Conservation (phyloP, 768 basidiomycete species). For the Mycena floridula region DNA sequence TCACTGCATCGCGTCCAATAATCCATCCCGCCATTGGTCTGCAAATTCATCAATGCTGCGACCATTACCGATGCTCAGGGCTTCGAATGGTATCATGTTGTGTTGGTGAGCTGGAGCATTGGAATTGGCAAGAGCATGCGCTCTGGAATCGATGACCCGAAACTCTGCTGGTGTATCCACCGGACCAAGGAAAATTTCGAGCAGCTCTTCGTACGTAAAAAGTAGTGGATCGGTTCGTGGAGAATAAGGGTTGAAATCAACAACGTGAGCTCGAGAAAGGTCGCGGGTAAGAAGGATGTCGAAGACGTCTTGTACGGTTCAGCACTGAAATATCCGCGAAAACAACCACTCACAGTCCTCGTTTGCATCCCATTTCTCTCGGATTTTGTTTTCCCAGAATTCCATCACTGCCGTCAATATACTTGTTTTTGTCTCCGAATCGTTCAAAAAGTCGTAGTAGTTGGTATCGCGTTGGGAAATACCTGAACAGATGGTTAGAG, state of each 20-base stretch:
- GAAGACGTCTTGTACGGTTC: slow-evolving; percentile 55
- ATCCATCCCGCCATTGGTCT: slow-evolving; percentile 51
- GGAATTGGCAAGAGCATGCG: slow-evolving; percentile 60
- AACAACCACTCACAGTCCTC: slow-evolving; percentile 56
- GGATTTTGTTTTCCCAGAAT: slow-evolving; percentile 70
- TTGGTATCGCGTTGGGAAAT: slow-evolving; percentile 87
- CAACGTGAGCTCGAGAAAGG: slow-evolving; percentile 65
- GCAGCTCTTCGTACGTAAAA: slow-evolving; percentile 78
- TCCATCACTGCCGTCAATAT: slow-evolving; percentile 44
- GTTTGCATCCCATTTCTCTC: slow-evolving; percentile 47
- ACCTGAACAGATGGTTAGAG: slow-evolving; percentile 32
- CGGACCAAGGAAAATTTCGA: slow-evolving; percentile 19
- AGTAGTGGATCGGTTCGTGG: slow-evolving; percentile 83
- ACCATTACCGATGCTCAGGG: slow-evolving; percentile 73
- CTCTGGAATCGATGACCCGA: slow-evolving; percentile 65
- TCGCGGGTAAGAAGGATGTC: slow-evolving; percentile 86
- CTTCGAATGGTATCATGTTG: slow-evolving; percentile 91
- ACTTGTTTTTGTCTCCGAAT: slow-evolving; percentile 42
- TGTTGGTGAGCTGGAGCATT: slow-evolving; percentile 75
- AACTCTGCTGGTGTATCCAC: slow-evolving; percentile 31
- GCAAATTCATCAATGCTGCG: slow-evolving; percentile 69
- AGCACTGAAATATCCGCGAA: not conserved
- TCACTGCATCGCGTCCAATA: slow-evolving; percentile 25
- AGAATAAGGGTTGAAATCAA: slow-evolving; percentile 91
- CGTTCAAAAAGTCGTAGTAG: slow-evolving; percentile 82